Evolutionary conservation across 768 basidiomycete genomes (phyloP).

Genomic region (Mycena belliarum): DNA sequence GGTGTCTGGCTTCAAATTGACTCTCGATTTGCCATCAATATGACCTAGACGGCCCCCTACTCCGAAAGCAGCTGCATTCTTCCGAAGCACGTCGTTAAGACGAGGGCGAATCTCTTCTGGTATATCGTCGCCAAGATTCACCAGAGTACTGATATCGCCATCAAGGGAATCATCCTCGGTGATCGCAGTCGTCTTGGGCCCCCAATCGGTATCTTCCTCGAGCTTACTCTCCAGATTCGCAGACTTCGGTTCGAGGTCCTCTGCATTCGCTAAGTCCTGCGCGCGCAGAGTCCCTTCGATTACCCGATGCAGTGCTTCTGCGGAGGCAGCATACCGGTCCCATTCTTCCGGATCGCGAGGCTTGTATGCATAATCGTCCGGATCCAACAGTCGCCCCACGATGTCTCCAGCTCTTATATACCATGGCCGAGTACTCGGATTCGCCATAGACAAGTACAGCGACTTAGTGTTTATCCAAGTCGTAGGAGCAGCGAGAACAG

Average conservation of each 20-base stretch:
- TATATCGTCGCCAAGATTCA: no score
- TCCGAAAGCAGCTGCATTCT: conserved; percentile 23
- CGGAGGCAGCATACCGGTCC: neutral
- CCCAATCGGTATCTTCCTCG: conserved; percentile 7
- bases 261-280: no score
- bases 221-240: neutral
- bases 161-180: conserved; percentile 14
- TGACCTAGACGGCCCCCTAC: conserved; percentile 27
- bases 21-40: conserved; percentile 7
- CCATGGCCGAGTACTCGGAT: neutral
- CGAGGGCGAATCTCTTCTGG: neutral
- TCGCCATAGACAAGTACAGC: neutral
- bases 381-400: neutral
- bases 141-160: neutral
- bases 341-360: neutral
- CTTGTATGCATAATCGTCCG: neutral
- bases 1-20: conserved; percentile 16
- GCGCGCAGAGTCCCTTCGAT: no score
- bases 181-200: conserved; percentile 25
- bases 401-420: neutral
- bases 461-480: neutral
- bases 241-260: neutral
- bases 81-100: conserved; percentile 9
- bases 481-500: no score
- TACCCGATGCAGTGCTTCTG: no score